These are phyloP conservation scores for Alloteropsis angusta DNA, from an alignment of 202 grass and related monocot species.

Conservation along the genomic window DNA sequence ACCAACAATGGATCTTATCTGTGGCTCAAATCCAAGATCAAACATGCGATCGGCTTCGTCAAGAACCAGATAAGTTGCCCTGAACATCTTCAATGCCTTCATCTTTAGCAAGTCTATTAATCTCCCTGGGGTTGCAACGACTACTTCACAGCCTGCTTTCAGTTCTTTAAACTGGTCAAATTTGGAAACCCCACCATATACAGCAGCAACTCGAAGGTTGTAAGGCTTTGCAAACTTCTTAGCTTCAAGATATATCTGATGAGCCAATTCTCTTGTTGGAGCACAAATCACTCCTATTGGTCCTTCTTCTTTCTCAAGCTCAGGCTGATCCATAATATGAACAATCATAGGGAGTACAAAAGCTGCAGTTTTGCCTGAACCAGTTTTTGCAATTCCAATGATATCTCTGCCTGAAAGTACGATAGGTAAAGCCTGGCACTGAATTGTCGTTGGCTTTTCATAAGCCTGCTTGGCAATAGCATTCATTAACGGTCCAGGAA, in stretches of 20 bases:
- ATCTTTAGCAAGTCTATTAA: constrained; percentile 97
- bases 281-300: constrained; percentile 95
- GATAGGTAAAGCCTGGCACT: constrained; percentile 88
- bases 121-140: constrained; percentile 90
- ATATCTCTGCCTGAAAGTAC: constrained; percentile 93
- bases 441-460: constrained; percentile 95
- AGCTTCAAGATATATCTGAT: constrained; percentile 97
- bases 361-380: constrained; percentile 95
- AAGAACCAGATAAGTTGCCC: constrained; percentile 90
- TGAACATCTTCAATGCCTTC: constrained; percentile 88
- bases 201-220: constrained; percentile 83
- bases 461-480: constrained; percentile 85
- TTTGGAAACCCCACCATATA: constrained; percentile 97
- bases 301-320: constrained; percentile 93
- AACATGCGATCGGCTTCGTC: constrained; percentile 99
- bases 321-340: constrained; percentile 99
- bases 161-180: constrained; percentile 96
- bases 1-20: constrained; percentile 88
- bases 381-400: constrained; percentile 98
- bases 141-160: constrained; percentile 89
- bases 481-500: constrained; percentile 68
- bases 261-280: constrained; percentile 93
- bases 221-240: constrained; percentile 98
- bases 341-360: constrained; percentile 99
- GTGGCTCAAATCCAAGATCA: constrained; percentile 97